Evolutionary conservation across 805 yeast species (phyloP).

Genomic region (Diddensiella caesifluorescens): DNA sequence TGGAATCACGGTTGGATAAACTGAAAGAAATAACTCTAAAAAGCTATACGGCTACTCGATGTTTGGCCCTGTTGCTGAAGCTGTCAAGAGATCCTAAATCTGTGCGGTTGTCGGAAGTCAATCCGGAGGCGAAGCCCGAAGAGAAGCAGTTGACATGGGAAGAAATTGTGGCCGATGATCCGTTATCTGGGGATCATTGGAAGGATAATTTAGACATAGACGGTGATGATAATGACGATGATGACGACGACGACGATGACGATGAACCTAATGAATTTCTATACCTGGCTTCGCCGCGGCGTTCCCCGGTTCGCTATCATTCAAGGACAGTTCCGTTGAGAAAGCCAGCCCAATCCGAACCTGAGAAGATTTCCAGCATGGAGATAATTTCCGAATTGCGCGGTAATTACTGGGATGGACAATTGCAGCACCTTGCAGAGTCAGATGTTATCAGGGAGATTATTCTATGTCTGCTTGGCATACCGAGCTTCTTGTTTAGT

Average conservation of each 20-base stretch:
- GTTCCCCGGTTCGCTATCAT: no score
- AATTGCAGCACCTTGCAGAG: no score
- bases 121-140: not conserved
- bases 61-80: conserved; percentile 1
- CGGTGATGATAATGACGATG: conserved; percentile 10
- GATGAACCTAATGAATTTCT: no score
- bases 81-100: conserved; percentile 1
- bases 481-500: conserved; percentile 6
- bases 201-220: conserved; percentile 8
- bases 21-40: conserved; percentile 18
- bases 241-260: conserved; percentile 2
- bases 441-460: conserved; percentile 18
- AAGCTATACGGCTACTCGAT: conserved; percentile 15
- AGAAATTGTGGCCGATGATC: conserved; percentile 27
- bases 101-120: not conserved
- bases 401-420: no score
- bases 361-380: no score
- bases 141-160: conserved; percentile 20
- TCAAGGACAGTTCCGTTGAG: no score
- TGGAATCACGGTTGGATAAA: conserved; percentile 17
- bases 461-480: conserved; percentile 15
- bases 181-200: conserved; percentile 31
- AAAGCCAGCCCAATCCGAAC: no score
- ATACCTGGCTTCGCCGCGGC: no score
- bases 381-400: no score